phyloP scores from a whole-genome alignment of 192 early-diverging fungal genomes.

The Backusella liffmaniae region DNA sequence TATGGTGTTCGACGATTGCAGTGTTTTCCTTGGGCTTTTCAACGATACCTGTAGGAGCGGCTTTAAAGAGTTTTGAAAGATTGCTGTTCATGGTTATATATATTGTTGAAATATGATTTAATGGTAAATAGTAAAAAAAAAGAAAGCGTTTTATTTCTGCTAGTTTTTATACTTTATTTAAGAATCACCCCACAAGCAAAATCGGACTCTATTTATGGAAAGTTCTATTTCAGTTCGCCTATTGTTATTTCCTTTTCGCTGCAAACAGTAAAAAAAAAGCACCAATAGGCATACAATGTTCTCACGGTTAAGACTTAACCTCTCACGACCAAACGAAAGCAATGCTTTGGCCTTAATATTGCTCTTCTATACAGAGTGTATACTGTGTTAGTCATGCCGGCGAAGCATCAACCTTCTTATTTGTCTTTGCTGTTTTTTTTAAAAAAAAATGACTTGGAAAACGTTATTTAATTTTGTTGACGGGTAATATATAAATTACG shows the following conservation, averaged over 20 bases:
- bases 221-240: neutral
- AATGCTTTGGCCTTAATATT: too few relatives aligned
- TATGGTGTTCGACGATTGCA: neutral
- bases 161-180: constrained; percentile 1
- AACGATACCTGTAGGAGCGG: neutral
- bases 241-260: neutral
- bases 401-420: too few relatives aligned
- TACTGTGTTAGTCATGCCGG: too few relatives aligned
- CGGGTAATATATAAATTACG: too few relatives aligned
- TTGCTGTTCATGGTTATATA: neutral
- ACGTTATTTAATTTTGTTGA: too few relatives aligned
- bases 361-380: too few relatives aligned
- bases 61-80: neutral
- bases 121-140: neutral
- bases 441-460: too few relatives aligned
- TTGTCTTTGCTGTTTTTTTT: too few relatives aligned
- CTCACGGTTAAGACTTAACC: neutral
- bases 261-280: neutral
- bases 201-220: neutral
- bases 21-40: neutral
- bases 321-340: neutral
- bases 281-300: neutral
- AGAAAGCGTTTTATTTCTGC: neutral
- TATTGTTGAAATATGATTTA: neutral
- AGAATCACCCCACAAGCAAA: constrained; percentile 3